Percentiles rank a stretch among this genome's conserved stretches.
Evolutionary conservation across 805 yeast species (phyloP).

Genomic region (Candida ipomoeae): DNA sequence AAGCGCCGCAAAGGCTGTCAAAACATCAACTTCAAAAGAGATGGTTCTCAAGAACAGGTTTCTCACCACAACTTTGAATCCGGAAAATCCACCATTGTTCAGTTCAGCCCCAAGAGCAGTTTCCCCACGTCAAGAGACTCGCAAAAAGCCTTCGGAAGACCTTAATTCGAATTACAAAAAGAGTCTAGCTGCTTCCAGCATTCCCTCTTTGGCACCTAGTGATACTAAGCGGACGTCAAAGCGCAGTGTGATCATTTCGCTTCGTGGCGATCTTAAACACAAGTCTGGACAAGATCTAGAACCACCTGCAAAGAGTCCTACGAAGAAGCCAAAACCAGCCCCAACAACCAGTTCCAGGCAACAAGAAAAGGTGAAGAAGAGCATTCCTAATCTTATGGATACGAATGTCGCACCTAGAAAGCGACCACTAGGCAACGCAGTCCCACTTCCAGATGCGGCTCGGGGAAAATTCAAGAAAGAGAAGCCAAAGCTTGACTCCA

Average conservation of each 20-base stretch:
- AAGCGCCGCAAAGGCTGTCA: slow-evolving; percentile 26
- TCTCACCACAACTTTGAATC: slow-evolving; percentile 34
- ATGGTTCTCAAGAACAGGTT: slow-evolving; percentile 27
- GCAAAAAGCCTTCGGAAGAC: slow-evolving; percentile 8
- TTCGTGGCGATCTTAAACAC: slow-evolving; percentile 2
- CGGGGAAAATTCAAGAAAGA: slow-evolving; percentile 21
- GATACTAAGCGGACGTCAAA: not conserved
- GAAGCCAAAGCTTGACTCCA: slow-evolving; percentile 1
- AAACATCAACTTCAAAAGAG: not conserved
- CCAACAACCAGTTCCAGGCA: not conserved
- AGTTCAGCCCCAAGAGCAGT: slow-evolving; percentile 8
- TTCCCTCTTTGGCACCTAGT: not conserved
- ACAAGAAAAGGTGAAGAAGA: not conserved
- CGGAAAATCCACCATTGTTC: slow-evolving; percentile 26
- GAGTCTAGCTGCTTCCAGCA: not conserved
- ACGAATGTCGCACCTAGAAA: slow-evolving; percentile 10
- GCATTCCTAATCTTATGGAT: slow-evolving; percentile 1
- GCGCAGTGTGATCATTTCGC: slow-evolving; percentile 5
- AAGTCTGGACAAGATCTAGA: not conserved
- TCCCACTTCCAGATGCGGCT: slow-evolving; percentile 38
- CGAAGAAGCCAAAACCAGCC: not conserved
- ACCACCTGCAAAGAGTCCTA: not conserved
- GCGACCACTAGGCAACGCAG: slow-evolving; percentile 25
- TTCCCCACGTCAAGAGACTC: slow-evolving; percentile 11
- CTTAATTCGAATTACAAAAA: slow-evolving; percentile 18